Base-by-base conservation (phyloP, 805 yeast species). In the Lipomyces chichibuensis region DNA sequence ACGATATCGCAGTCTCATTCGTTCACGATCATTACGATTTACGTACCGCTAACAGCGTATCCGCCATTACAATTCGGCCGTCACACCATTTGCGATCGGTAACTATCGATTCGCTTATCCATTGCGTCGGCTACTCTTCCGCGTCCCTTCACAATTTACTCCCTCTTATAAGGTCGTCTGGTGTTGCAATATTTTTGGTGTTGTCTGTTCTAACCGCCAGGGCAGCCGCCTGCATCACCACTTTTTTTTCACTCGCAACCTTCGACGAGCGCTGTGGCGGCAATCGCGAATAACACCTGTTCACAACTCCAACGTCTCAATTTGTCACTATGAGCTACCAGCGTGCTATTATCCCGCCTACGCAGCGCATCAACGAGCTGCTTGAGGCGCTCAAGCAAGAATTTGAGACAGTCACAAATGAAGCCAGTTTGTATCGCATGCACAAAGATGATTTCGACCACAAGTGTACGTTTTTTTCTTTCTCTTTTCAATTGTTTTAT, bases 361-460 rank as follows among this genome's bases (percentile, higher is more conserved):
- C 73, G 32, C 74, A 76, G 60, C 80, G 81, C 61, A 76, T 91
- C 75, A 85, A 87, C 75, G 98, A 94, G 79, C 84, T 94, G 70
- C 83, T 94, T 74, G 98, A 94, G 59, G 97, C 96, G 54, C 88
- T 94, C 76, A 91, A 92, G 79, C 91, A 88, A 76, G 99, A 94
- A 82, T 93, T 93, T 73, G 94, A 91, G 74, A 85, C 85, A 71
- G 89, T 93, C 60, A 84, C 90, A 70, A 87, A 86, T 75, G 98
- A 94, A 79, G 97, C 97, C 17, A 85, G 92, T 61, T 85, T 87
- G 71, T 91, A 88, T 79, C 87, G 94, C 74, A 87, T 91, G 78
- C 97, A 92, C 78, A 94, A 92, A 81, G 96, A 92, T 77, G 97
- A 93, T 77, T 91, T 87, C 74, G 98, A 94, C 79, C 82, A 89